A percentile compares a stretch with the other conserved stretches of the same genome.
Evolutionary conservation across 768 basidiomycete species (phyloP).

Genomic region (Neoboletus magnificus): DNA sequence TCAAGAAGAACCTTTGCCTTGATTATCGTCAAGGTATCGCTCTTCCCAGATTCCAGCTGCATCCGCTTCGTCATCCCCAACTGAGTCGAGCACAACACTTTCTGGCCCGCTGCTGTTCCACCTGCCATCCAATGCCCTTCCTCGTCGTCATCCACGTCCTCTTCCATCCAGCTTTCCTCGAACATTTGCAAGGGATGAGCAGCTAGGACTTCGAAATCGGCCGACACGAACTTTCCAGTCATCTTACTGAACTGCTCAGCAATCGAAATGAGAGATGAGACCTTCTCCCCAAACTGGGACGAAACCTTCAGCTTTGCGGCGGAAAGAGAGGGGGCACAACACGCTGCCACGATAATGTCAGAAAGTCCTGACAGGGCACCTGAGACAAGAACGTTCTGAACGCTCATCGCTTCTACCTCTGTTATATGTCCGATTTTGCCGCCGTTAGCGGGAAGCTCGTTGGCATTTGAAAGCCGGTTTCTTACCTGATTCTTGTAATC

Average conservation of each 20-base stretch:
- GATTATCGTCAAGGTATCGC: not conserved
- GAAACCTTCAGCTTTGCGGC: not conserved
- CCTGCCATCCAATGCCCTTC: not conserved
- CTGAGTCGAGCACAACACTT: constrained; percentile 9
- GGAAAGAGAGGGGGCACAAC: not conserved
- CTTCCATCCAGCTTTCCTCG: constrained; percentile 8
- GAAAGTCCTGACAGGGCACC: no score
- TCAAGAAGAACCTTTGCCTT: no score
- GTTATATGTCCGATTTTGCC: no score
- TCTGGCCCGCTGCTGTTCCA: not conserved
- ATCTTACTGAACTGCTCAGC: no score
- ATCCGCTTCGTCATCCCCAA: not conserved
- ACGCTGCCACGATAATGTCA: no score
- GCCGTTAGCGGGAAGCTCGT: no score
- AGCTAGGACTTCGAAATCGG: constrained; percentile 5
- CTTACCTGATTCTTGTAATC: no score
- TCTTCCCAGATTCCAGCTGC: not conserved
- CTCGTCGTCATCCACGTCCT: not conserved
- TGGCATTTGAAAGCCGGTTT: no score
- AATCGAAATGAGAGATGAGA: no score
- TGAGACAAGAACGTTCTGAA: not conserved
- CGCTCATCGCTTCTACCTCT: not conserved
- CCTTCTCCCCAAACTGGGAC: not conserved
- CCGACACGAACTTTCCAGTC: no score
- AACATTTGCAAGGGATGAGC: not conserved